Evolutionary conservation across 345 rosid genomes (phyloP), one percentile per base, ranked within the genome.

Genomic region (Eucalyptus pumila): DNA sequence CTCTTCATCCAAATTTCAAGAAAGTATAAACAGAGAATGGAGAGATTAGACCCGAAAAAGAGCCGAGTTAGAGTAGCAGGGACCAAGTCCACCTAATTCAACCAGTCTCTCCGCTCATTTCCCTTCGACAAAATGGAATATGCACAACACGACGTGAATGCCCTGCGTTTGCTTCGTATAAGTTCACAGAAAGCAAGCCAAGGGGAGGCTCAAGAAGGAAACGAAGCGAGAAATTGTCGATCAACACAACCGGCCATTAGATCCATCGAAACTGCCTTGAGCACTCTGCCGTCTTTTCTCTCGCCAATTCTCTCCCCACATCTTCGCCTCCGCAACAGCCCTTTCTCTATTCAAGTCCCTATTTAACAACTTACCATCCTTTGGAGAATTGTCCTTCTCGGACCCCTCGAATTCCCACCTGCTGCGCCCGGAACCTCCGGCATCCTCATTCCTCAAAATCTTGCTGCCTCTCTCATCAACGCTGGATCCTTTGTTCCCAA

Each of bases 261-360:
- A 88, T 45, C 93, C 94, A 76, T 93, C 95, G 19, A 90, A 94
- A 88, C 94, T 92, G 69, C 95, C 98, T 87, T 91, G 95, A 88
- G 94, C 95, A 14, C 90, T 92, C 87, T 92, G 98, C 91, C 97
- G 89, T 88, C 97, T 93, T 93, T 97, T 96, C 88, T 97, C 99
- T 90, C 99, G 91, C 94, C 88, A 95, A 89, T 96, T 97, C 90
- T 96, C 99, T 16, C 98, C 99, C 99, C 99, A 97, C 96, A 94
- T 96, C 91, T 95, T 97, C 47, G 99, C 99, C 89, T 97, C 99
- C 0, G 99, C 99, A 65, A 97, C 98, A 14, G 97, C 99, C 42
- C 96, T 93, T 90, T 97, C 98, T 72, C 99, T 95, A 49, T 95
- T 95, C 65, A 93, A 91, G 88, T 96, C 97, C 88, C 97, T 67